Base-by-base conservation (phyloP, 2,329 filamentous ascomycete genomes). In the Fusarium sarcochroum region DNA sequence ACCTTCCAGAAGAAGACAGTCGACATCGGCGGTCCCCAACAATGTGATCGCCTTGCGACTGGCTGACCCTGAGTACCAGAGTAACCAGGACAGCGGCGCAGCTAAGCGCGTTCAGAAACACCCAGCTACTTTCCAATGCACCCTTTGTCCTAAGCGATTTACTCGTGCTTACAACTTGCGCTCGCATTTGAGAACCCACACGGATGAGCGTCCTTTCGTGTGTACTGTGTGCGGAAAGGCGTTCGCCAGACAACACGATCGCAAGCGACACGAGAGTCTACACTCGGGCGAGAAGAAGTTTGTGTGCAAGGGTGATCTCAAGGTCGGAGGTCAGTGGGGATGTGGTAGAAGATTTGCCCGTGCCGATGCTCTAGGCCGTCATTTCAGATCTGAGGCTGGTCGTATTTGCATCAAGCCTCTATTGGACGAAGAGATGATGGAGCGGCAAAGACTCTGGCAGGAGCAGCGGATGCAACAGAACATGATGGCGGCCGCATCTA, bases 221-320 rank as follows among this genome's bases (percentile, higher is more conserved):
- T 99, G 96, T 77, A 98, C 93, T 0, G 93, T 98, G 10, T 99
- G 96, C 73, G 93, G 93, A 52, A 99, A 99, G 80, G 96, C 96
- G 0, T 99, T 99, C 81, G 96, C 96, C 7, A 91, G 96, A 25
- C 96, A 99, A 77, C 96, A 99, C 77, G 96, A 99, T 78, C 91
- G 96, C 45, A 99, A 99, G 81, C 91, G 96, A 38, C 96, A 99
- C 79, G 96, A 99, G 81, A 94, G 95, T 38, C 83, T 99, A 41
- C 96, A 99, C 76, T 97, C 93, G 0, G 96, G 96, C 41, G 96
- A 99, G 82, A 99, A 98, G 88, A 98, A 97, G 77, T 99, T 98
- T 77, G 93, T 98, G 9, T 99, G 96, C 81, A 94, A 93, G 71
- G 96, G 96, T 53, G 92, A 94, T 60, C 88, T 99, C 49, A 94